Conservation (phyloP, 2,329 filamentous ascomycete species). For the Alternaria conjuncta region DNA sequence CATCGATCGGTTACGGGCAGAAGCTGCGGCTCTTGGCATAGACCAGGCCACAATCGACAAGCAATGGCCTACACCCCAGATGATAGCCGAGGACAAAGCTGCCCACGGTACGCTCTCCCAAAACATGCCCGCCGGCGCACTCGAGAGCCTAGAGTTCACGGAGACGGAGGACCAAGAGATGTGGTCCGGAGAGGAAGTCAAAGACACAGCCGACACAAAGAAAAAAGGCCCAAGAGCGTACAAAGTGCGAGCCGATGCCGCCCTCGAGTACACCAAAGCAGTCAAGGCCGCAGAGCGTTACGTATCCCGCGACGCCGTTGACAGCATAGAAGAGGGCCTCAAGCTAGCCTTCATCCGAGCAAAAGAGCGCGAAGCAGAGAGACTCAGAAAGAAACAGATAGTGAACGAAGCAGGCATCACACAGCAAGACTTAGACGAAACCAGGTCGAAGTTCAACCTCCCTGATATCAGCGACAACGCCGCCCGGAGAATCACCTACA, state of each 20-base stretch:
- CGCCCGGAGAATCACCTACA: slow-evolving; percentile 20
- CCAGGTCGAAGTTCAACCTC: slow-evolving; percentile 15
- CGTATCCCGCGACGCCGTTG: slow-evolving; percentile 22
- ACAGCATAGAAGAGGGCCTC: slow-evolving; percentile 31
- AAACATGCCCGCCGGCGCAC: neutral
- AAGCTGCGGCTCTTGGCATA: slow-evolving; percentile 72
- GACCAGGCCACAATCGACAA: slow-evolving; percentile 51
- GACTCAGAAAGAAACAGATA: slow-evolving; percentile 8
- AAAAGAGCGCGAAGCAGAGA: slow-evolving; percentile 17
- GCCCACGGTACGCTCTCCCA: slow-evolving; percentile 14
- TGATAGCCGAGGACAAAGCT: slow-evolving; percentile 21
- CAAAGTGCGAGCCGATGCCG: slow-evolving; percentile 4
- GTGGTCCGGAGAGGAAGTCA: slow-evolving; percentile 15
- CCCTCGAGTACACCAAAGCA: slow-evolving; percentile 22
- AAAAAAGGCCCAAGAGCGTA: slow-evolving; percentile 8
- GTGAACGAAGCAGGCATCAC: slow-evolving; percentile 15
- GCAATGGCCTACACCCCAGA: slow-evolving; percentile 37
- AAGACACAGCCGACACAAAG: too few relatives aligned
- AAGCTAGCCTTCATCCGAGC: slow-evolving; percentile 33
- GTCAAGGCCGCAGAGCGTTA: slow-evolving; percentile 27
- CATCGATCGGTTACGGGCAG: slow-evolving; percentile 67
- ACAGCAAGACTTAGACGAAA: slow-evolving; percentile 16
- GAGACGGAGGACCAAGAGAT: slow-evolving; percentile 18
- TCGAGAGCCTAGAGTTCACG: slow-evolving; percentile 9
- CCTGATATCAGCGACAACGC: slow-evolving; percentile 13